Evolutionary conservation across 2,329 filamentous ascomycete genomes (phyloP), one percentile per base, ranked within the genome.

Genomic region (Emmonsia crescens): DNA sequence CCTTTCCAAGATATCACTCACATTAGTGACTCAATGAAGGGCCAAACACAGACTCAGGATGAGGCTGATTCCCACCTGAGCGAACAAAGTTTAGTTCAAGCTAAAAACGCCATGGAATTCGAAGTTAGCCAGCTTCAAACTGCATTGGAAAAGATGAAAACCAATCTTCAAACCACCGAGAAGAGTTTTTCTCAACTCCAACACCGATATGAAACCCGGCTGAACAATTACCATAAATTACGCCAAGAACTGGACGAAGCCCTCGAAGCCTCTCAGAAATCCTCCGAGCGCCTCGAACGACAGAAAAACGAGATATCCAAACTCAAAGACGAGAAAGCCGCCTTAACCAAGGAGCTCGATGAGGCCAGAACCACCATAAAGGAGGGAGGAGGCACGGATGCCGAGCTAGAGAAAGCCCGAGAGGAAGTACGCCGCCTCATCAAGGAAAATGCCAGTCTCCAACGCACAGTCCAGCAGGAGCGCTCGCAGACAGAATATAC

Each of bases 401-500:
- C 56, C 6, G 75, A 77, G 46, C 62, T 79, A 4, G 77, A 79
- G 66, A 65, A 63, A 10, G 73, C 74, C 2, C 72, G 71, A 24
- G 76, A 77, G 64, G 73, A 78, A 62, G 71, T 73, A 46, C 72
- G 72, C 2, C 68, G 70, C 9, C 64, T 79, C 0, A 70, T 64
- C 14, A 72, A 74, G 52, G 72, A 75, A 40, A 73, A 73, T 46
- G 67, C 68, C 10, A 67, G 66, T 24, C 66, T 78, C 19, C 70
- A 75, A 61, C 71, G 71, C 51, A 75, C 73, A 55, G 69, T 75
- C 1, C 73, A 78, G 12, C 77, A 74, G 58, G 76, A 75, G 56
- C 71, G 69, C 51, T 75, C 74, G 10, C 77, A 78, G 63, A 72
- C 76, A 8, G 77, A 79, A 55, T 79, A 79, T 63, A 77, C 74